Percentiles rank a stretch among this genome's conserved stretches.
Conservation (phyloP, 306 rosid species). For the Macrotyloma uniflorum region DNA sequence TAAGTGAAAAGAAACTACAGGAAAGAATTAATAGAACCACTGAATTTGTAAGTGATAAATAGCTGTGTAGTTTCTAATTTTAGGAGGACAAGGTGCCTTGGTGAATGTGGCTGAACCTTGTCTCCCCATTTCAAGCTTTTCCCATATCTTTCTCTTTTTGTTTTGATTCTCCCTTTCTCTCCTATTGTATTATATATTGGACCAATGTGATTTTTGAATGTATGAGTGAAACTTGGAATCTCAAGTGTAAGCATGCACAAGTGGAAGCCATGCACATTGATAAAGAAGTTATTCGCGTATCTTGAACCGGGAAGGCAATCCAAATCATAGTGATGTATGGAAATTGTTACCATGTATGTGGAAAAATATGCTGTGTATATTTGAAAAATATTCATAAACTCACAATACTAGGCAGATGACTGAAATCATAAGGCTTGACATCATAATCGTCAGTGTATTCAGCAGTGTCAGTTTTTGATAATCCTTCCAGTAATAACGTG, state of each 20-base stretch:
- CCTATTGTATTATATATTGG: no score
- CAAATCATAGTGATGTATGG: slow-evolving; percentile 36
- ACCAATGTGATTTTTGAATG: no score
- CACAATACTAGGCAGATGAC: slow-evolving; percentile 39
- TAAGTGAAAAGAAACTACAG: no score
- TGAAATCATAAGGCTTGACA: slow-evolving; percentile 40
- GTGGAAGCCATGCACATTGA: neutral
- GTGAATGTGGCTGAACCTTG: no score
- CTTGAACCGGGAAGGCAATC: slow-evolving; percentile 48
- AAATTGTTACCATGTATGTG: slow-evolving; percentile 39
- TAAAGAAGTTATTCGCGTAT: slow-evolving; percentile 27
- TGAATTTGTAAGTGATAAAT: no score
- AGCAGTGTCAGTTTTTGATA: slow-evolving; percentile 55
- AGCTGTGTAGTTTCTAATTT: no score
- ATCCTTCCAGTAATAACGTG: slow-evolving; percentile 62
- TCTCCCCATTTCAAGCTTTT: no score
- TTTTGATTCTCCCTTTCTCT: no score
- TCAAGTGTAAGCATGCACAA: slow-evolving; percentile 4
- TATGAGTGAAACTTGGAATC: no score
- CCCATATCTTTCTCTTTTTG: no score
- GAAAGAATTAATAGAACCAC: neutral
- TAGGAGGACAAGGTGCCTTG: no score
- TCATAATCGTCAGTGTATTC: slow-evolving; percentile 41
- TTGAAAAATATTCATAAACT: slow-evolving; percentile 42
- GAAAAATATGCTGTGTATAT: slow-evolving; percentile 3